Evolutionary conservation across 305 asterid genomes (phyloP).

Genomic region (Solanum aculeatissimum): DNA sequence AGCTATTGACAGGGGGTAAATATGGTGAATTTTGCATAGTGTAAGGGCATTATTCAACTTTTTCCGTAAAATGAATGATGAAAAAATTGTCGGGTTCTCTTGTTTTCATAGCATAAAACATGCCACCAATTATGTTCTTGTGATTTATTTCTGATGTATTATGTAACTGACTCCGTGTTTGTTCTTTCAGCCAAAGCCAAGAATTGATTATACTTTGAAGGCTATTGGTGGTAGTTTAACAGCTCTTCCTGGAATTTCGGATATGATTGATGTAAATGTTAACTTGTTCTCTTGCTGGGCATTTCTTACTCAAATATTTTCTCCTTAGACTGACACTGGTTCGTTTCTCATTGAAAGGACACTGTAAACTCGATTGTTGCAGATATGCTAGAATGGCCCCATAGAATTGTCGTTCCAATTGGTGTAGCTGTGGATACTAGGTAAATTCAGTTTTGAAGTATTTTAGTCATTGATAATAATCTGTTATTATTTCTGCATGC

Average conservation of each 20-base stretch:
- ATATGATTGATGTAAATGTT: constrained; percentile 87
- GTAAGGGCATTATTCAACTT: no score
- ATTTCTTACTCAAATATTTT: neutral
- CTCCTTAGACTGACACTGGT: constrained; percentile 2
- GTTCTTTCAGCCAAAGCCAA: constrained; percentile 71
- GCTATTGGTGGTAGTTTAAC: constrained; percentile 98
- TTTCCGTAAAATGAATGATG: neutral
- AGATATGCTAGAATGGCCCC: constrained; percentile 99
- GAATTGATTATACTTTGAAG: constrained; percentile 80
- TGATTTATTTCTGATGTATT: neutral
- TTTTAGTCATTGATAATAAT: neutral
- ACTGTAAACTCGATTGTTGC: constrained; percentile 72
- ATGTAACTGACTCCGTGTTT: neutral
- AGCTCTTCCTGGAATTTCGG: constrained; percentile 90
- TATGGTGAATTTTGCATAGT: no score
- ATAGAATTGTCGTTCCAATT: constrained; percentile 93
- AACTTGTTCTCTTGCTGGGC: neutral
- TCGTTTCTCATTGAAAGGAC: constrained; percentile 35
- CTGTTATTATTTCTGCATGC: neutral
- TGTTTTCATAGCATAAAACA: neutral
- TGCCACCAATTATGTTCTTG: neutral
- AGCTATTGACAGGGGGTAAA: no score
- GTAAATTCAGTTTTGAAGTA: constrained; percentile 18
- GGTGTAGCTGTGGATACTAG: constrained; percentile 79
- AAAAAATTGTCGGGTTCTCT: neutral